Evolutionary conservation across 2,329 filamentous ascomycete species (phyloP).

Genomic region (Chaetoscypha palmicola): DNA sequence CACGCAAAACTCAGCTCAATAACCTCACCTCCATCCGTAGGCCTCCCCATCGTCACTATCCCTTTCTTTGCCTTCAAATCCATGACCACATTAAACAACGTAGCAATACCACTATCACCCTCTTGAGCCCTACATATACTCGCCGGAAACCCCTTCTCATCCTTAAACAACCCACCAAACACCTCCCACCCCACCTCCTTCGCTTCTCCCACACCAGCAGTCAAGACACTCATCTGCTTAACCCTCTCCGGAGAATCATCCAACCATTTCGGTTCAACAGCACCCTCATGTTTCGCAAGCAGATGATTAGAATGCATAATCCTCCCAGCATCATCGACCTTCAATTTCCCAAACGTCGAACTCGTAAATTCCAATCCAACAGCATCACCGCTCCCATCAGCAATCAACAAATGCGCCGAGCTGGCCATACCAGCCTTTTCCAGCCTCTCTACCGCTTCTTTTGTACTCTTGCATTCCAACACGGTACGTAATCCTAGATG

Average conservation of each 20-base stretch:
- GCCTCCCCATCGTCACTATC: conserved; percentile 31
- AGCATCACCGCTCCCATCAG: conserved; percentile 38
- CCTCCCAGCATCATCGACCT: conserved; percentile 10
- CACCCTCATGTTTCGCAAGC: conserved; percentile 14
- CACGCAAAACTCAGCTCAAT: conserved; percentile 1
- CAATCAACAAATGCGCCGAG: conserved; percentile 47
- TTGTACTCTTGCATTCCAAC: conserved; percentile 39
- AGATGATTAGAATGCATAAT: conserved; percentile 30
- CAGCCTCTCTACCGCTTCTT: conserved; percentile 41
- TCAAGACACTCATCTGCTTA: conserved; percentile 26
- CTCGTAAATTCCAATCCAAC: conserved; percentile 41
- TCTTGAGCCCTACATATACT: conserved; percentile 28
- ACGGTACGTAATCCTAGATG: conserved; percentile 46
- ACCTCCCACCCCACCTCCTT: neutral
- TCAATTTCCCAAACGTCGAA: conserved; percentile 22
- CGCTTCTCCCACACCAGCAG: conserved; percentile 15
- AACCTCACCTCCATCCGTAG: conserved; percentile 8
- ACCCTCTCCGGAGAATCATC: conserved; percentile 26
- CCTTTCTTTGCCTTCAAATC: conserved; percentile 28
- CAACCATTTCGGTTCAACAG: conserved; percentile 13
- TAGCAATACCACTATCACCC: conserved; percentile 22
- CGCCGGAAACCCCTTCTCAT: conserved; percentile 6
- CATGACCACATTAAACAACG: conserved; percentile 35
- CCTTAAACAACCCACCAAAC: conserved; percentile 9
- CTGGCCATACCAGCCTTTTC: conserved; percentile 41